These are phyloP conservation scores for Diplotaxis tenuifolia DNA, from an alignment of 345 rosid genomes.

Conservation along the genomic window DNA sequence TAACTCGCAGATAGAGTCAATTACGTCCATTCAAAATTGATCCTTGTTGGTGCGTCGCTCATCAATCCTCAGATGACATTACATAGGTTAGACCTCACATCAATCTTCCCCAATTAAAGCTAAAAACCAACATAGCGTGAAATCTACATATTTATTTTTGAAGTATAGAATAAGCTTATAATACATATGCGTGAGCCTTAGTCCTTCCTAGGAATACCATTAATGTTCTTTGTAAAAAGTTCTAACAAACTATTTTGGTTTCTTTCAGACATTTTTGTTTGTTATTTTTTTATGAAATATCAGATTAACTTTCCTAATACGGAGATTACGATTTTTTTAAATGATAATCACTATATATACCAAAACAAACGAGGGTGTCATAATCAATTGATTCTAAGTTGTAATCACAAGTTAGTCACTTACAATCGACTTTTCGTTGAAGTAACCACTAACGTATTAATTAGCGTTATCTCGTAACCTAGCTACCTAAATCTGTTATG, in stretches of 20 bases:
- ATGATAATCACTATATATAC: background rate
- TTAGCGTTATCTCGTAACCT: background rate
- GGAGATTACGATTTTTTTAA: background rate
- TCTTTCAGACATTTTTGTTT: background rate
- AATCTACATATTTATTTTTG: background rate
- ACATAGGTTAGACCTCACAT: background rate
- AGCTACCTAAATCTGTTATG: slow-evolving; percentile 5
- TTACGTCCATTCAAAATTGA: slow-evolving; percentile 18
- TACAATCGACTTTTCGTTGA: slow-evolving; percentile 6
- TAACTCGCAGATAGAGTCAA: slow-evolving; percentile 3
- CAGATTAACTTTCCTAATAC: background rate
- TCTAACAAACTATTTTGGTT: background rate
- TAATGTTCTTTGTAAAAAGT: background rate
- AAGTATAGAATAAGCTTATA: background rate
- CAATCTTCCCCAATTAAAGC: background rate
- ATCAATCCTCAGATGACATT: background rate
- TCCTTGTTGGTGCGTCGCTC: slow-evolving; percentile 5
- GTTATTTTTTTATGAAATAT: background rate
- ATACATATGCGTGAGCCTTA: background rate
- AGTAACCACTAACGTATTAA: slow-evolving; percentile 1
- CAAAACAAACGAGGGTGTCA: slow-evolving; percentile 13
- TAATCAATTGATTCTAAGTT: slow-evolving; percentile 27
- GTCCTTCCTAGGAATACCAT: background rate
- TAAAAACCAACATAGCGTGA: background rate
- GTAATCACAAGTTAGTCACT: slow-evolving; percentile 25